A percentile compares a stretch with the other conserved stretches of the same genome.
phyloP scores from a whole-genome alignment of 2,329 filamentous ascomycete species.

The Tolypocladium inflatum region DNA sequence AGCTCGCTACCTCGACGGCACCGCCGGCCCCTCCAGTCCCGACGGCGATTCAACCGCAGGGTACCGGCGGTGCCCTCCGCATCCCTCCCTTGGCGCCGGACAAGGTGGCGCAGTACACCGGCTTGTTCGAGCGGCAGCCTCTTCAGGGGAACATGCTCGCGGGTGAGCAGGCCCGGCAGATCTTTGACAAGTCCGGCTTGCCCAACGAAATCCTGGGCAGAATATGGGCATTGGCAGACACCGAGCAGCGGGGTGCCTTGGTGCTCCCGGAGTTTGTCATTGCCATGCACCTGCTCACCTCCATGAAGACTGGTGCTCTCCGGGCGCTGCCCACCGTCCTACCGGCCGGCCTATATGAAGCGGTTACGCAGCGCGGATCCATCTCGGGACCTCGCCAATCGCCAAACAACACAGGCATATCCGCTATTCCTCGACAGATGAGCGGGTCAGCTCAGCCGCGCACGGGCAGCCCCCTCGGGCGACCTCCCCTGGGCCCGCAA shows the following conservation, averaged over 20 bases:
- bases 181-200: slow-evolving; percentile 87
- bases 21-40: slow-evolving; percentile 34
- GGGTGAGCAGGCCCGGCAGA: slow-evolving; percentile 80
- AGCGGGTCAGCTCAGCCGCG: slow-evolving; percentile 60
- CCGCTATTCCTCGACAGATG: slow-evolving; percentile 73
- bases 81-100: slow-evolving; percentile 83
- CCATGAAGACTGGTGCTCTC: slow-evolving; percentile 76
- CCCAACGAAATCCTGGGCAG: slow-evolving; percentile 86
- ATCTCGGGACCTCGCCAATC: slow-evolving; percentile 35
- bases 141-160: slow-evolving; percentile 64
- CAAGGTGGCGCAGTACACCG: slow-evolving; percentile 80
- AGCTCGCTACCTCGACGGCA: slow-evolving; percentile 15
- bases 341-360: slow-evolving; percentile 81
- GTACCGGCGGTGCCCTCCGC: slow-evolving; percentile 62
- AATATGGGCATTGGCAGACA: slow-evolving; percentile 94
- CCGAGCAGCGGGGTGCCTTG: slow-evolving; percentile 80
- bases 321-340: slow-evolving; percentile 70
- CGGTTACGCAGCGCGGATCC: slow-evolving; percentile 60
- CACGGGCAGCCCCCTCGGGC: slow-evolving; percentile 48
- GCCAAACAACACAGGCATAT: slow-evolving; percentile 42
- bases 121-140: slow-evolving; percentile 84
- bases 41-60: slow-evolving; percentile 43
- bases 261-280: slow-evolving; percentile 91
- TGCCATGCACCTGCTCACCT: slow-evolving; percentile 93
- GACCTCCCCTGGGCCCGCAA: slow-evolving; percentile 36